Percentiles rank a stretch among this genome's conserved stretches.
Evolutionary conservation across 768 basidiomycete species (phyloP).

Genomic region (Grammothele lineata): DNA sequence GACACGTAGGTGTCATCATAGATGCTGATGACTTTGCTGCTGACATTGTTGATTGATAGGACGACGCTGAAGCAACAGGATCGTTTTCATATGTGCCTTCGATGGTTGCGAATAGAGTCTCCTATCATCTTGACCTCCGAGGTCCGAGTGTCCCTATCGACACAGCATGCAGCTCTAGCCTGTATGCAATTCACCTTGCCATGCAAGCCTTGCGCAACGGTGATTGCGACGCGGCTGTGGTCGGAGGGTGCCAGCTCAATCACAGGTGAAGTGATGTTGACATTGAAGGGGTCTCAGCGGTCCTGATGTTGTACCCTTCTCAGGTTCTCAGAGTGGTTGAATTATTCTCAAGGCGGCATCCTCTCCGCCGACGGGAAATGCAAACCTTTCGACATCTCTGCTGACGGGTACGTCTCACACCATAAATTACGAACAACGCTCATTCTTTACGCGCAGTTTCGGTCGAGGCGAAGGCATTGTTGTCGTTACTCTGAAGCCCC

Average conservation of each 20-base stretch:
- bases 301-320: no score
- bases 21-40: neutral
- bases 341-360: no score
- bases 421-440: no score
- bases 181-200: conserved; percentile 45
- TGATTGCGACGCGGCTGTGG: conserved; percentile 45
- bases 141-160: conserved; percentile 50
- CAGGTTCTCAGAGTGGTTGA: no score
- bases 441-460: conserved; percentile 29
- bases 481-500: conserved; percentile 37
- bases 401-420: no score
- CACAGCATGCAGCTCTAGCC: conserved; percentile 46
- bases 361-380: no score
- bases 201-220: conserved; percentile 38
- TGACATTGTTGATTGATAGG: no score
- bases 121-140: conserved; percentile 36
- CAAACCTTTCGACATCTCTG: no score
- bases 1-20: neutral
- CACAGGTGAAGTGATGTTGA: no score
- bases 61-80: conserved; percentile 30
- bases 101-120: conserved; percentile 38
- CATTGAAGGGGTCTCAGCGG: no score
- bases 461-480: conserved; percentile 35
- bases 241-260: conserved; percentile 41
- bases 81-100: conserved; percentile 32